Base-by-base conservation (phyloP, 805 yeast genomes). In the Yarrowia phangngaensis region DNA sequence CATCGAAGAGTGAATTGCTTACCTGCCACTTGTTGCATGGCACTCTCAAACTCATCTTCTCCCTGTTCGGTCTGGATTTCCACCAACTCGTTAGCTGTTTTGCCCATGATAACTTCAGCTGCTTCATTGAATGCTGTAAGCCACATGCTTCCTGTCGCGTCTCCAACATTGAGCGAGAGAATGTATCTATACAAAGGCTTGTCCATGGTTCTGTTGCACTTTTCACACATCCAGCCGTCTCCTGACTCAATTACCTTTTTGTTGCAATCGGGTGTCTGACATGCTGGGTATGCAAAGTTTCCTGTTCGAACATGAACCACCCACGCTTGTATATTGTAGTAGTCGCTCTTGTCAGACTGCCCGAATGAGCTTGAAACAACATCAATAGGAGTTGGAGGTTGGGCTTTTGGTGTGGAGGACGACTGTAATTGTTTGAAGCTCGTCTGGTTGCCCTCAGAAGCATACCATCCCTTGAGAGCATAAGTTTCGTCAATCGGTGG, bases 391-490 rank as follows among this genome's bases (percentile, higher is more conserved):
- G 80, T 81, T 56, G 95, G 75, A 32, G 76, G 76, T 11, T 63
- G 60, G 8, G 64, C 63, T n/a, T 67, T 56, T 15, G 65, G 52
- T 15, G 62, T 59, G 2, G 69, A 53, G n/a, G 67, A 65, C 3
- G 67, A 54, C 59, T 77, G 80, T 61, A 86, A 65, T 8, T 80
- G 69, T 56, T 76, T 75, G 69, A 84, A 88, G 29, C 64, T 67
- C 50, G 78, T 79, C 48, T 70, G 66, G 16, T 73, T 72, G 29
- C 96, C 97, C 56, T 76, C 79, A 30, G 82, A 75, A 60, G 87
- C 95, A 60, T 79, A 92, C 99, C 99, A 92, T 6, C 97, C 97
- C 65, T 87, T 86, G 57, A 92, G 74, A 49, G 78, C 74, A 64
- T 79, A 87, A 4, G 97, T 90, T 63, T 87, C 96, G 14, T 85